Base-by-base conservation (phyloP, 768 basidiomycete species). In the Tricholomella constricta region DNA sequence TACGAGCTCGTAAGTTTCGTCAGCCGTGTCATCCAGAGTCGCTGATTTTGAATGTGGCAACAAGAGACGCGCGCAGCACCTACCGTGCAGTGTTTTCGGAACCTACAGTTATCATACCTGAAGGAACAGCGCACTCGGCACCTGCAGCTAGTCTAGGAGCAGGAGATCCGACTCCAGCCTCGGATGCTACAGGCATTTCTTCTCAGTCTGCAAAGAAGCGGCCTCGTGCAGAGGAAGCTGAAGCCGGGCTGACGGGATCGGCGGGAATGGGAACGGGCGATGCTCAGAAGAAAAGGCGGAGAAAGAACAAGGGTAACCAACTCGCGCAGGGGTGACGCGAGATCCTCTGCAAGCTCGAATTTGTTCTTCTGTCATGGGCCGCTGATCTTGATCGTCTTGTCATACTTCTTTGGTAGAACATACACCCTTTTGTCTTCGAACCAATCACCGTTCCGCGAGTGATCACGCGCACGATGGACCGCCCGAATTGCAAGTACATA, bases 71-170 rank as follows among this genome's bases (percentile, higher is more conserved):
- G 1, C 87, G 91, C 27, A 84, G 81, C 63, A 91, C 89, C 4
- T 91, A 89, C 61, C 82, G 90, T 5, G 87, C 91, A 0, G 79
- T 92, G 1, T 71, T 93, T 19, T 91, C 90, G 3, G 88, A 89
- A 62, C 89, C 91, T 0, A 80, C 66, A 42, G 65, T 91, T 9
- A 77, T 92, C 10, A 66, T 90, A 1, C 85, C 86, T 8, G 59
- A 61, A 38, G 67, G 49, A 19, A 4, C 31, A 32, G 31, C 3
- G 10, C 9, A 10, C 14, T 32, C 31, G 3, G 31, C 31, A 32
- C 9, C 31, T 10, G 31, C 31, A 32, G 3, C 10, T 10, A 10
- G 31, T 14, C 31, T n/a, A n/a, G 31, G 31, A 32, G 10, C 31
- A 14, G 41, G 15, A 15, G 25, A 42, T 12, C 25, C 20, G 4